These are phyloP conservation scores for Haberlea rhodopensis DNA, from an alignment of 257 asterid genomes.

Conservation along the genomic window DNA sequence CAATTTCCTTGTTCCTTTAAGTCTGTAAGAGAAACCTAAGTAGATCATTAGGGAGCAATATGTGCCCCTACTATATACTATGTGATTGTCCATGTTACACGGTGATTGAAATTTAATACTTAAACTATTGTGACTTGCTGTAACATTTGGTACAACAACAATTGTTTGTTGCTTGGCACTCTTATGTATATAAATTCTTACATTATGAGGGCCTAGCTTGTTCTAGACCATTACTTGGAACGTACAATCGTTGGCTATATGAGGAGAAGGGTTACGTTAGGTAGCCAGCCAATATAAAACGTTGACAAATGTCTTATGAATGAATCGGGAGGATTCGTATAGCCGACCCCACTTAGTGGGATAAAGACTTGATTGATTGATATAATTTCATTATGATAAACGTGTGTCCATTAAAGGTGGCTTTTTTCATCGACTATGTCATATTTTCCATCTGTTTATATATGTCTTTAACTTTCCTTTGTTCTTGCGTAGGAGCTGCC, in stretches of 20 bases:
- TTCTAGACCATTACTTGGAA: not conserved
- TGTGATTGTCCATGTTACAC: not conserved
- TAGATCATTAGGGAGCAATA: not conserved
- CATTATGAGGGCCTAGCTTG: not conserved
- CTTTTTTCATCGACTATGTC: conserved; percentile 2
- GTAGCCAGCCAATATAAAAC: no score
- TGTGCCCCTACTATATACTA: not conserved
- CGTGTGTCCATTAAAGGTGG: not conserved
- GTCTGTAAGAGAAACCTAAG: not conserved
- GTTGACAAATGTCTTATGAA: no score
- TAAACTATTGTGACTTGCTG: no score
- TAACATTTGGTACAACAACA: not conserved
- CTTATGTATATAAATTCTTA: not conserved
- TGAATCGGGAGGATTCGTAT: no score
- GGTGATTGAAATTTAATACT: no score
- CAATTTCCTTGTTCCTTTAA: not conserved
- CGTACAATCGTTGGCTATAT: not conserved
- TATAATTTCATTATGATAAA: not conserved
- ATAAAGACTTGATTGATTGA: no score
- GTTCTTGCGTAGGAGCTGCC: conserved; percentile 39
- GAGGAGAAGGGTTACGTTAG: no score
- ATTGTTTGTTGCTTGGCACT: no score
- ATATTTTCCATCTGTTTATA: not conserved
- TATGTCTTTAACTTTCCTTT: not conserved
- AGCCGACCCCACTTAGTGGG: no score